phyloP scores from a whole-genome alignment of 345 rosid genomes.

The Arabis hirsuta region DNA sequence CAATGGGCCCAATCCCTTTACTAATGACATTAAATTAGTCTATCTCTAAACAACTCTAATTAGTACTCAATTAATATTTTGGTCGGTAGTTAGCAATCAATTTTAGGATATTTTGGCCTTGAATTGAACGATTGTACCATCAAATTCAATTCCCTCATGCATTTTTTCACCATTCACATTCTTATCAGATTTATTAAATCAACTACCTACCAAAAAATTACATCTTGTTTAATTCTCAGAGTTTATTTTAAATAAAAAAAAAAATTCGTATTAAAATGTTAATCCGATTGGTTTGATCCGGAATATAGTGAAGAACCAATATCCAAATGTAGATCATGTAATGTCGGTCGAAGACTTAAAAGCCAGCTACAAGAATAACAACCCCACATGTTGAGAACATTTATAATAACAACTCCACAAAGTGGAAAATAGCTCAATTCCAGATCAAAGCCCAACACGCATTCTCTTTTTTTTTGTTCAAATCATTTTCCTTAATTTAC shows the following conservation, averaged over 20 bases:
- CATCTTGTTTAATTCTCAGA: too few species aligned
- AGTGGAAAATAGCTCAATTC: slow-evolving; percentile 24
- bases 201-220: too few species aligned
- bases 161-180: too few species aligned
- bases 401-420: slow-evolving; percentile 18
- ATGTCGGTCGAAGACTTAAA: slow-evolving; percentile 36
- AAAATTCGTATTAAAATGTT: too few species aligned
- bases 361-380: slow-evolving; percentile 28
- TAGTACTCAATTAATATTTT: neutral
- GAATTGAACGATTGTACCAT: too few species aligned
- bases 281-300: too few species aligned
- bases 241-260: too few species aligned
- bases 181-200: too few species aligned
- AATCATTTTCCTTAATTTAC: slow-evolving; percentile 22
- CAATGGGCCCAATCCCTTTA: neutral
- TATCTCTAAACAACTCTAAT: neutral
- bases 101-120: neutral
- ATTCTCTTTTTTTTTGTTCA: neutral
- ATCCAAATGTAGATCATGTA: neutral
- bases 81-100: slow-evolving; percentile 27
- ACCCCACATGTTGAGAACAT: slow-evolving; percentile 27
- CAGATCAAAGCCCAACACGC: slow-evolving; percentile 24
- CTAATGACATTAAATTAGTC: slow-evolving; percentile 8
- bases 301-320: too few species aligned
- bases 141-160: too few species aligned